Evolutionary conservation across 345 rosid genomes (phyloP).

Genomic region (Syzygium jambos): DNA sequence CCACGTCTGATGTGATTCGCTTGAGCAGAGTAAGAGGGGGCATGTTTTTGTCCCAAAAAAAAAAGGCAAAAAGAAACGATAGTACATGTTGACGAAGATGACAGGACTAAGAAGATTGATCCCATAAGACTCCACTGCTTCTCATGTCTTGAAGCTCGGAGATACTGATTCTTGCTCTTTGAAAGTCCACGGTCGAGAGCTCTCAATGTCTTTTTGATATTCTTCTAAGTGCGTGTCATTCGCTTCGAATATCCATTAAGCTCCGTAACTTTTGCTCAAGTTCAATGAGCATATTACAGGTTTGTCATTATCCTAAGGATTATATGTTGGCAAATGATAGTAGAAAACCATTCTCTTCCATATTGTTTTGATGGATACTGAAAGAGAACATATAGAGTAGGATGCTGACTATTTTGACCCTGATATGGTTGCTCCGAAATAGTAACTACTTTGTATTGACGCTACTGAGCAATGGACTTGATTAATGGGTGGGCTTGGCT

Average conservation of each 20-base stretch:
- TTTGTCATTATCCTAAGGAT: neutral
- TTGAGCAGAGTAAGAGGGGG: too few relatives aligned
- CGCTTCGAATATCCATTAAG: neutral
- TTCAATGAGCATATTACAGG: neutral
- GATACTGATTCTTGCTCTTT: neutral
- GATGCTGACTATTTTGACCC: neutral
- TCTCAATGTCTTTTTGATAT: neutral
- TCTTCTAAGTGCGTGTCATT: neutral
- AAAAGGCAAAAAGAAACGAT: too few relatives aligned
- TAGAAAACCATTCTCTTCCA: neutral
- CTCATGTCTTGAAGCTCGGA: neutral
- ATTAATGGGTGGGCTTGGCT: too few relatives aligned
- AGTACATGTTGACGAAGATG: neutral
- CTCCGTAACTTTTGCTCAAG: neutral
- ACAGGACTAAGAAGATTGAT: neutral
- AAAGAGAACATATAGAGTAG: neutral
- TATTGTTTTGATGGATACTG: neutral
- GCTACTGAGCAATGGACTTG: too few relatives aligned
- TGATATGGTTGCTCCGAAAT: neutral
- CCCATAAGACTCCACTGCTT: neutral
- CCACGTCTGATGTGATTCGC: too few relatives aligned
- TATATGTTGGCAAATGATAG: neutral
- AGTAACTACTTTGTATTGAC: too few relatives aligned
- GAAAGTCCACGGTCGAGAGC: neutral
- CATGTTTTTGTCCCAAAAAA: too few relatives aligned